These are phyloP conservation scores for Leccinum subgranulosum DNA, from an alignment of 768 basidiomycete genomes.

Conservation along the genomic window DNA sequence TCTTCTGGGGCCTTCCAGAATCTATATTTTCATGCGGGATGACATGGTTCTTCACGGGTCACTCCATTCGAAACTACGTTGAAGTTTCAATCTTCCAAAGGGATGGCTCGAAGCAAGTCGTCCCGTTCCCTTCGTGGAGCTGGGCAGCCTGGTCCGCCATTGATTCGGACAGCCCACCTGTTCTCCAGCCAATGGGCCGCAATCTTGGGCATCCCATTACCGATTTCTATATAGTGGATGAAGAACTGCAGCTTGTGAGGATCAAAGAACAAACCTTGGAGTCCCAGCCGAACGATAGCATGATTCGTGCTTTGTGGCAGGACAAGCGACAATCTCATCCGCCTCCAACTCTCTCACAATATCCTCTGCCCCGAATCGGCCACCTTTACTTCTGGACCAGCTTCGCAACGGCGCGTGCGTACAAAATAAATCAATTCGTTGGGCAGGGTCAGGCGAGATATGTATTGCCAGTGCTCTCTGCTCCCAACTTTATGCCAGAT, in stretches of 20 bases:
- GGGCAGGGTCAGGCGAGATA: background rate
- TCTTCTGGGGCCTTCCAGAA: slow-evolving; percentile 15
- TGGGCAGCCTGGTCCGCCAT: slow-evolving; percentile 12
- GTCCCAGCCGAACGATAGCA: background rate
- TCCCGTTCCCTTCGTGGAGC: slow-evolving; percentile 18
- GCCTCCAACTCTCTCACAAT: background rate
- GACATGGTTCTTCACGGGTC: slow-evolving; percentile 4
- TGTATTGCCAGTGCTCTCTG: background rate
- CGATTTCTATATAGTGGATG: slow-evolving; percentile 9
- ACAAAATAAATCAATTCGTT: background rate
- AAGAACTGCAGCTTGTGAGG: background rate
- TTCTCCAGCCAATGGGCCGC: background rate
- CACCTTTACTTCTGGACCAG: slow-evolving; percentile 17
- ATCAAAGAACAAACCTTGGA: background rate
- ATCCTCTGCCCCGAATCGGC: background rate
- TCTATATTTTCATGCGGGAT: slow-evolving; percentile 12
- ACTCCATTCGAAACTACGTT: background rate
- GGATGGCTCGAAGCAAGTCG: slow-evolving; percentile 4
- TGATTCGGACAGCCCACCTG: background rate
- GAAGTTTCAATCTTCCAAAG: slow-evolving; percentile 1
- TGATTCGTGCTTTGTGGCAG: background rate
- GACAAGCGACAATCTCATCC: background rate
- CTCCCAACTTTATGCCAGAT: background rate
- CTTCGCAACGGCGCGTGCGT: background rate
- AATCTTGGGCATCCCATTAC: background rate